Percentiles rank a stretch among this genome's conserved stretches.
These are phyloP conservation scores for Danielia reshetovae DNA, from an alignment of 805 yeast species.

Conservation along the genomic window DNA sequence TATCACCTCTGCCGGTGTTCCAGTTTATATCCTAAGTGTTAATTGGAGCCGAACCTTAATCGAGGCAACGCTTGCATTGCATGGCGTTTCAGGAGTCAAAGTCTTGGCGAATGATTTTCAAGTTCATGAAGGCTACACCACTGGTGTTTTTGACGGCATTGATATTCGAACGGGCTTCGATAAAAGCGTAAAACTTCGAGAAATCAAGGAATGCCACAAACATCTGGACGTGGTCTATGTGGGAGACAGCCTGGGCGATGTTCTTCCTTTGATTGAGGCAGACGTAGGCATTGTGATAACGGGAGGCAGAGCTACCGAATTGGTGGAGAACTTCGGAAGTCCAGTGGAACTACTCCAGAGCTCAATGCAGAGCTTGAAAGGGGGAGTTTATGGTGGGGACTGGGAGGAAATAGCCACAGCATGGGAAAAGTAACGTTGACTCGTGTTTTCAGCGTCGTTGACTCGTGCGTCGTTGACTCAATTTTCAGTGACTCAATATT, in stretches of 20 bases:
- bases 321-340: no score
- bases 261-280: constrained; percentile 39
- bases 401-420: constrained; percentile 1
- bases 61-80: constrained; percentile 21
- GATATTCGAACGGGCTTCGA: constrained; percentile 52
- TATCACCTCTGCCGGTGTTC: constrained; percentile 21
- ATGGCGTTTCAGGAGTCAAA: constrained; percentile 20
- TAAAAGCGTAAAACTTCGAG: constrained; percentile 30
- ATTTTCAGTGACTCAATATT: no score
- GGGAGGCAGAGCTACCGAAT: constrained; percentile 18
- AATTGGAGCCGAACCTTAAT: constrained; percentile 59
- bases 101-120: constrained; percentile 52
- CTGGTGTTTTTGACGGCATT: constrained; percentile 26
- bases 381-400: constrained; percentile 2
- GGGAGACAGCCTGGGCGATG: constrained; percentile 65
- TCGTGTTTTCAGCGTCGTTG: no score
- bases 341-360: neutral
- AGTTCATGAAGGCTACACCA: constrained; percentile 22
- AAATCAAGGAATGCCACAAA: constrained; percentile 7
- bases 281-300: constrained; percentile 45
- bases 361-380: no score
- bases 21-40: constrained; percentile 49
- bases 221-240: constrained; percentile 37
- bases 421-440: neutral
- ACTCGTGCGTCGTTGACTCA: no score